A percentile compares a stretch with the other conserved stretches of the same genome.
phyloP scores from a whole-genome alignment of 1,139 yeast genomes.

The Lodderomyces oxycetoniae region DNA sequence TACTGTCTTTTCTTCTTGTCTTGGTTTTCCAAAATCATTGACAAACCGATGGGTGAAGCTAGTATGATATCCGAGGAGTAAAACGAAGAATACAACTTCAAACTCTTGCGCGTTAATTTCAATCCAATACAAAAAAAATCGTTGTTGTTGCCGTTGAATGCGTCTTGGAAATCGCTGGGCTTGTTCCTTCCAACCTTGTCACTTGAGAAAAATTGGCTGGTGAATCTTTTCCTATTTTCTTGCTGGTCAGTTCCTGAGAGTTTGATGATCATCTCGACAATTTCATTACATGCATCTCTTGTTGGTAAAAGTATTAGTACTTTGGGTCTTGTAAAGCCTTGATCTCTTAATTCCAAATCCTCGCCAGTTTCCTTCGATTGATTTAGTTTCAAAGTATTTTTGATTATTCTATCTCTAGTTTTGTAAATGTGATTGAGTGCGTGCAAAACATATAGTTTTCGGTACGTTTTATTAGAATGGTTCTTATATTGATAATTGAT shows the following conservation, averaged over 20 bases:
- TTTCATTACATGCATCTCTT: conserved; percentile 67
- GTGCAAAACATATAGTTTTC: conserved; percentile 66
- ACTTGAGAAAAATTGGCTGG: conserved; percentile 58
- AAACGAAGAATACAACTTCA: conserved; percentile 80
- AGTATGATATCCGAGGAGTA: conserved; percentile 80
- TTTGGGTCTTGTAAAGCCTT: conserved; percentile 93
- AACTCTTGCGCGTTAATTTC: conserved; percentile 81
- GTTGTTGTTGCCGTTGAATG: conserved; percentile 84
- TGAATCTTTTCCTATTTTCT: conserved; percentile 77
- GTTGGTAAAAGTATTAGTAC: conserved; percentile 82
- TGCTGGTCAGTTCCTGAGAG: conserved; percentile 68
- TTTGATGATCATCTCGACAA: conserved; percentile 59
- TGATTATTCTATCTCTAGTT: conserved; percentile 76
- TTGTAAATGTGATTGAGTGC: conserved; percentile 77
- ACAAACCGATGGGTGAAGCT: conserved; percentile 90
- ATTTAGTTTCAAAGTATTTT: conserved; percentile 61
- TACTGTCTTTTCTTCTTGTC: conserved; percentile 53
- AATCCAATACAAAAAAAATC: conserved; percentile 89
- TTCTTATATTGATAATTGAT: conserved; percentile 53
- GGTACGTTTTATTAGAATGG: conserved; percentile 45
- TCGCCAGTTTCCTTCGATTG: conserved; percentile 41
- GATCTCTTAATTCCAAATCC: conserved; percentile 71
- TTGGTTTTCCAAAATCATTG: conserved; percentile 68
- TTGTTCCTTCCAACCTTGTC: conserved; percentile 54
- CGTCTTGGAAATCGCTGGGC: conserved; percentile 76